A percentile compares a stretch with the other conserved stretches of the same genome.
These are phyloP conservation scores for Tetragonia tetragonoides DNA, from an alignment of 148 eudicot genomes.

Conservation along the genomic window DNA sequence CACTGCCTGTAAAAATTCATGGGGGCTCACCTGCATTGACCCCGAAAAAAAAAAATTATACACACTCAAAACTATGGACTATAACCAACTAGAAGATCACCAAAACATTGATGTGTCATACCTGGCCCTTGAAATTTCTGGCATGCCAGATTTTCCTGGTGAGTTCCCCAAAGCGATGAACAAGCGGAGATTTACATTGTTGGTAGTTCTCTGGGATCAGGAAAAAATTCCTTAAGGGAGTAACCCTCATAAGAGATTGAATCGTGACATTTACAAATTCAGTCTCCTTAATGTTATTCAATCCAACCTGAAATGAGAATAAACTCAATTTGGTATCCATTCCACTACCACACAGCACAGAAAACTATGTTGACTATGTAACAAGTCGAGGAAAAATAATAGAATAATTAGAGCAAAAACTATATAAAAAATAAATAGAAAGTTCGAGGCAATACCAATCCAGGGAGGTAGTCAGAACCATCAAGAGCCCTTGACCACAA, in stretches of 20 bases:
- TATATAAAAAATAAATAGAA: not conserved
- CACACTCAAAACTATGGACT: not conserved
- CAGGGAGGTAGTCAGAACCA: slow-evolving; percentile 98
- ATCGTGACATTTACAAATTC: slow-evolving; percentile 96
- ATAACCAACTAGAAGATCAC: not conserved
- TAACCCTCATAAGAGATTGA: slow-evolving; percentile 92
- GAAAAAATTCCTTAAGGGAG: slow-evolving; percentile 93
- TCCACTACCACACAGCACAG: slow-evolving; percentile 1
- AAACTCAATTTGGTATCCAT: not conserved
- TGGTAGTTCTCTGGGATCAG: slow-evolving; percentile 89
- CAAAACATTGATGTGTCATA: slow-evolving; percentile 26
- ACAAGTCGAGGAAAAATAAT: not conserved
- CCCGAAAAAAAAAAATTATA: slow-evolving; percentile 8
- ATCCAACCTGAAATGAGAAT: slow-evolving; percentile 64
- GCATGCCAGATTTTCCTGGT: slow-evolving; percentile 95
- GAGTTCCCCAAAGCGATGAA: slow-evolving; percentile 96
- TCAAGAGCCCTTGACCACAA: slow-evolving; percentile 98
- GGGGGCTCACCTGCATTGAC: slow-evolving; percentile 86
- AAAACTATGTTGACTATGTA: not conserved
- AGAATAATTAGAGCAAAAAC: not conserved
- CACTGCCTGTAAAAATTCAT: slow-evolving; percentile 96
- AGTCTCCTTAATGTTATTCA: slow-evolving; percentile 85
- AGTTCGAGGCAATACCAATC: slow-evolving; percentile 54
- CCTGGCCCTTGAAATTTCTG: slow-evolving; percentile 98
- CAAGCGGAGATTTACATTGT: slow-evolving; percentile 75